Percentiles rank a stretch among this genome's conserved stretches.
These are phyloP conservation scores for Brassica cretica DNA, from an alignment of 345 rosid species.

Conservation along the genomic window DNA sequence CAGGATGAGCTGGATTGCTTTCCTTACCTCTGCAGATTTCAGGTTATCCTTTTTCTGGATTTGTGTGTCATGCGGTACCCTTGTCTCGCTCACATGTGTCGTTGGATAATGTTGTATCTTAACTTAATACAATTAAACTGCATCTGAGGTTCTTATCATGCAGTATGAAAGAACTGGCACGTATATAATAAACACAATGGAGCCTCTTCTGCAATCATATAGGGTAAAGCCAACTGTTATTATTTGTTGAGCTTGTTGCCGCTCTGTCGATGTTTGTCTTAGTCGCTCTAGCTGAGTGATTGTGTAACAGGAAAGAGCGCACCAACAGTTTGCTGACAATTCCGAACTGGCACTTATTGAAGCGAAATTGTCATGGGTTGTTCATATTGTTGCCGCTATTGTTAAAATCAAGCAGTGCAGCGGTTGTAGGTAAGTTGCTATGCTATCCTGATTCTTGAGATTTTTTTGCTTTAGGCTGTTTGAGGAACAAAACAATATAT, in stretches of 20 bases:
- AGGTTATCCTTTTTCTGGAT: constrained; percentile 52
- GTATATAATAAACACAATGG: constrained; percentile 83
- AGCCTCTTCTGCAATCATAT: constrained; percentile 91
- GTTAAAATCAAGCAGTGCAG: constrained; percentile 84
- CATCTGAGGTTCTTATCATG: constrained; percentile 26
- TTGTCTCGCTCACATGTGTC: neutral
- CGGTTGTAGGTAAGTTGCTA: constrained; percentile 72
- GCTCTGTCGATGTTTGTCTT: constrained; percentile 10
- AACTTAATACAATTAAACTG: constrained; percentile 25
- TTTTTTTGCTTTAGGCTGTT: constrained; percentile 23
- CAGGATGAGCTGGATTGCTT: constrained; percentile 99
- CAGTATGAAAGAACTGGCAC: constrained; percentile 92
- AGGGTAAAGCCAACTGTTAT: constrained; percentile 55
- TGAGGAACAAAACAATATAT: constrained; percentile 24
- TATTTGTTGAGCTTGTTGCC: constrained; percentile 19
- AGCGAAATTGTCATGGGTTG: constrained; percentile 96
- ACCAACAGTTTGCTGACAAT: constrained; percentile 56
- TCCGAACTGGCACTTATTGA: constrained; percentile 79
- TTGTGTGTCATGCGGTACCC: constrained; percentile 10
- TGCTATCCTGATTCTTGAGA: neutral
- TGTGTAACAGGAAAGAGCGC: constrained; percentile 76
- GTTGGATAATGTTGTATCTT: neutral
- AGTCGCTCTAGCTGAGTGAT: constrained; percentile 23
- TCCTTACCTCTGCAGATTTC: constrained; percentile 96
- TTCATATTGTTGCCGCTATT: constrained; percentile 93